Base-by-base conservation (phyloP, 2,329 filamentous ascomycete genomes). In the Arthrobotrys iridis region DNA sequence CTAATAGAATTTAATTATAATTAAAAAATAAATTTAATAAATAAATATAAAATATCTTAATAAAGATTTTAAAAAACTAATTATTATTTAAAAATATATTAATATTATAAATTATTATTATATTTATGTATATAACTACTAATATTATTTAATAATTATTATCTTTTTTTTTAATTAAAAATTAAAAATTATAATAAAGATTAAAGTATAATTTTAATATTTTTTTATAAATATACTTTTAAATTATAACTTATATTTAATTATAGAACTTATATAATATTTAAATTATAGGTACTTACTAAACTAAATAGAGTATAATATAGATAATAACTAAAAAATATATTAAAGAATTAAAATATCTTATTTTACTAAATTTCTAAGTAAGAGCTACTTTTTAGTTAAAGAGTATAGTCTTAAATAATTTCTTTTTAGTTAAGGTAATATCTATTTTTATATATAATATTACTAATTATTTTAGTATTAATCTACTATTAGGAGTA, bases 1-100 rank as follows among this genome's bases (percentile, higher is more conserved):
- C n/a, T 45, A 45, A 45, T 11, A 45, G 18, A 20, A 45, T 45
- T 45, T 45, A 45, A 45, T 45, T 45, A 45, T 45, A 45, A 15
- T 45, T 45, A 45, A 15, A 45, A 20, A 45, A 45, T 45, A 45
- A 15, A 15, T 45, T 45, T 7, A 45, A 45, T 15, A 20, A 45
- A 6, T 11, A 7, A 10, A 45, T 15, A 11, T 11, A 11, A 45
- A 11, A 45, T 15, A 45, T 45, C 6, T 15, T 15, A 10, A 45
- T 15, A 45, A 45, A 45, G 8, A 45, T 10, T 15, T 45, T 45
- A 10, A 15, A 45, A 45, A 45, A 45, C 18, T 45, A 45, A 45
- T 45, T 45, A 11, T 11, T 11, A 45, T 45, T 45, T 45, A 45
- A 15, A 20, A 15, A 15, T 20, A 45, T 45, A 15, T 45, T 45